A percentile compares a stretch with the other conserved stretches of the same genome.
These are phyloP conservation scores for Suzukiozyma palmioleophila DNA, from an alignment of 1,139 yeast genomes.

Conservation along the genomic window DNA sequence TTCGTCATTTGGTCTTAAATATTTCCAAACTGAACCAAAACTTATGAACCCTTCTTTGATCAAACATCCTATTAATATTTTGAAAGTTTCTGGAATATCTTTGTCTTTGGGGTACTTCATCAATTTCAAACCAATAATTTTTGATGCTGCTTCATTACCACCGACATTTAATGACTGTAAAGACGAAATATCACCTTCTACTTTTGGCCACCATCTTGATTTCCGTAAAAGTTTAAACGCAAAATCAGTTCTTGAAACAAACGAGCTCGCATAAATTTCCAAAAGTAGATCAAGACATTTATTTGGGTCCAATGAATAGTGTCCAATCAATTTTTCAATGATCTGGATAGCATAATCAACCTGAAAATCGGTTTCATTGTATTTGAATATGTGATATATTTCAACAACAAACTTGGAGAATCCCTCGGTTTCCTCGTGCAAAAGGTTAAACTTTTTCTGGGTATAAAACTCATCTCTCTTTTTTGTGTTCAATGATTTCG, in stretches of 20 bases:
- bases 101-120: constrained; percentile 27
- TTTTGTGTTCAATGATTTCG: constrained; percentile 39
- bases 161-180: constrained; percentile 50
- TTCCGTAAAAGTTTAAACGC: constrained; percentile 44
- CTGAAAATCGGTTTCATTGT: constrained; percentile 37
- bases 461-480: constrained; percentile 58
- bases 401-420: constrained; percentile 63
- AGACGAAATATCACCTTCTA: constrained; percentile 25
- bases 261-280: constrained; percentile 43
- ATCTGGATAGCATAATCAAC: constrained; percentile 46
- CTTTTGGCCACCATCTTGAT: constrained; percentile 66
- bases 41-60: constrained; percentile 69
- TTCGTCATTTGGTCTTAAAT: constrained; percentile 44
- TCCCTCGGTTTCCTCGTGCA: constrained; percentile 83
- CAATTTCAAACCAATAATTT: constrained; percentile 57
- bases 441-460: constrained; percentile 65
- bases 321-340: constrained; percentile 64
- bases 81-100: constrained; percentile 42
- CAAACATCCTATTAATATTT: constrained; percentile 46
- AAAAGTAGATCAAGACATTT: constrained; percentile 62
- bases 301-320: constrained; percentile 72
- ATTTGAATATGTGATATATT: constrained; percentile 39
- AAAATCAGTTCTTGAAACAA: constrained; percentile 44
- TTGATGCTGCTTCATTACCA: constrained; percentile 58
- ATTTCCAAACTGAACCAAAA: constrained; percentile 58